Conservation (phyloP, 495 filamentous ascomycete genomes). For the Amphirosellinia nigrospora region DNA sequence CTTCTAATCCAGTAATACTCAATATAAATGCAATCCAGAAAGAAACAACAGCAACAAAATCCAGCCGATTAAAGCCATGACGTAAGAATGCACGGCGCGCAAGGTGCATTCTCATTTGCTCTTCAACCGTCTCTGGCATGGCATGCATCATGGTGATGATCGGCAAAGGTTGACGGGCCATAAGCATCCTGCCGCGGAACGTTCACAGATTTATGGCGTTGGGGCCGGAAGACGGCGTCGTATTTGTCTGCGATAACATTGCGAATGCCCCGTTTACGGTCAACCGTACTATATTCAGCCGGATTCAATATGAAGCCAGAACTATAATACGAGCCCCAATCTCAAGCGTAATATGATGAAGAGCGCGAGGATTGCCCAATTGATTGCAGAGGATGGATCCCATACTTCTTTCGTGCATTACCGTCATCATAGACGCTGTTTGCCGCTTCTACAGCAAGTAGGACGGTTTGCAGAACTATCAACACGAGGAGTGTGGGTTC, state of each 20-base stretch:
- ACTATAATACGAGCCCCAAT: constrained; percentile 82
- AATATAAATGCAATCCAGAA: constrained; percentile 91
- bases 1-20: constrained; percentile 69
- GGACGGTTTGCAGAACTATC: constrained; percentile 85
- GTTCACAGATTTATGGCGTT: constrained; percentile 70
- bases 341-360: constrained; percentile 91
- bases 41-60: constrained; percentile 94
- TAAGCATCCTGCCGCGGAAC: constrained; percentile 46
- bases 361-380: constrained; percentile 79
- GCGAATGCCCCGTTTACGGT: constrained; percentile 71
- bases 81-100: constrained; percentile 91
- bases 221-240: constrained; percentile 76
- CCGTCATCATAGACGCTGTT: constrained; percentile 66
- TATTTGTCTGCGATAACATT: constrained; percentile 77
- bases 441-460: constrained; percentile 82
- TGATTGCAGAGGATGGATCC: constrained; percentile 68
- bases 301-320: constrained; percentile 92
- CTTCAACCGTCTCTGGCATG: constrained; percentile 68
- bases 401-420: constrained; percentile 59
- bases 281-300: constrained; percentile 79
- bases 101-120: constrained; percentile 82
- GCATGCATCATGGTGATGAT: constrained; percentile 75
- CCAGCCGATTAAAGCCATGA: constrained; percentile 92
- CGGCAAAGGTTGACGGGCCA: constrained; percentile 76
- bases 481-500: constrained; percentile 87